Evolutionary conservation across 2,329 filamentous ascomycete species (phyloP), one percentile per base, ranked within the genome.

Genomic region (Exophiala aquamarina): DNA sequence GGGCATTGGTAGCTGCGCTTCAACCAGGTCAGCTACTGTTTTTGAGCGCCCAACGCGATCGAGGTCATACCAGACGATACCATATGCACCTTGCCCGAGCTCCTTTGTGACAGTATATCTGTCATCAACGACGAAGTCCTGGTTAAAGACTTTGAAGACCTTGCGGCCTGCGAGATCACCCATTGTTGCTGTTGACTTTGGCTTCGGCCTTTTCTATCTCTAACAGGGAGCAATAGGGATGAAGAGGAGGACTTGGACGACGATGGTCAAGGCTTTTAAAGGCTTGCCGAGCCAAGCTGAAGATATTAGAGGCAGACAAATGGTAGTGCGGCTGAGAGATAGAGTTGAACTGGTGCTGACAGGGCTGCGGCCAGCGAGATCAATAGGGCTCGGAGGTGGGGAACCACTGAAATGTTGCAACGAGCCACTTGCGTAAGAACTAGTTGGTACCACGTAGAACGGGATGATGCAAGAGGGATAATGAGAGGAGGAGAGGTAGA

Each of bases 111-210:
- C 93, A 58, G 88, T 95, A 75, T 98, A 98, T 63, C 92, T 85
- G 72, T 97, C 92, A 68, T 97, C 93, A 65, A 97, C 93, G 61
- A 96, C 84, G 68, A 98, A 98, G 76, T 98, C 93, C 68, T 98
- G 93, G 78, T 96, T 96, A 76, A 98, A 98, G 69, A 98, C 91
- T 84, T 95, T 95, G 81, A 95, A 96, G 71, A 92, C 82, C 80
- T 95, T 96, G 72, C 90, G 86, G 66, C 83, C 83, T 55, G 75
- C 72, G 52, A 83, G 70, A 61, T 83, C 79, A 58, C 75, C 70
- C 81, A 84, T 84, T 63, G 47, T 66, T 49, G 45, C 38, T 33
- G 21, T 34, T 40, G 28, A 28, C 28, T 33, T 35, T 15, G 26
- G 29, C 15, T 21, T 13, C 8, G 13, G 20, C 37, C 28, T 21